Evolutionary conservation across 768 basidiomycete species (phyloP).

Genomic region (Serendipita sp.): DNA sequence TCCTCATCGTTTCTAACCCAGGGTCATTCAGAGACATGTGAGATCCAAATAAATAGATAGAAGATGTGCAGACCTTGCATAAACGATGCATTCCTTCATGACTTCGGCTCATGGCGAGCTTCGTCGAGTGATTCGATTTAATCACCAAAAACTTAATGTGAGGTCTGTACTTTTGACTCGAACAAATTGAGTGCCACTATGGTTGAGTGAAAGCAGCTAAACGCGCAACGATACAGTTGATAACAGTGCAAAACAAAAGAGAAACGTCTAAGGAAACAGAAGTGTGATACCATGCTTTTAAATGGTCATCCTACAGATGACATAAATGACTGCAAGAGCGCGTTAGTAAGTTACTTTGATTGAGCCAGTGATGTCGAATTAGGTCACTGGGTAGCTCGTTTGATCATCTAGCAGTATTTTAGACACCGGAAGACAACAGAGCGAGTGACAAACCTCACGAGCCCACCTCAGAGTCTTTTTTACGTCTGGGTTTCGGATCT

Average conservation of each 20-base stretch:
- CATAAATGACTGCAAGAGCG: not conserved
- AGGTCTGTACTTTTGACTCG: no score
- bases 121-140: no score
- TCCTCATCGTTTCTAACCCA: not conserved
- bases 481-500: conserved; percentile 54
- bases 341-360: not conserved
- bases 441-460: conserved; percentile 44
- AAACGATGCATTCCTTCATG: no score
- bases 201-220: not conserved
- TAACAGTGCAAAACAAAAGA: not conserved
- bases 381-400: not conserved
- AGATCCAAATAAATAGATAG: no score
- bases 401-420: not conserved
- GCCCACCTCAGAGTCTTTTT: conserved; percentile 90
- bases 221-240: not conserved
- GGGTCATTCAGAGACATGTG: no score
- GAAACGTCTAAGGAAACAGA: not conserved
- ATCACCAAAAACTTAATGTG: no score
- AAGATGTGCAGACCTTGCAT: no score
- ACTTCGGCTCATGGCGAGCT: no score
- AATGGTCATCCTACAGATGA: conserved; percentile 1
- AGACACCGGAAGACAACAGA: not conserved
- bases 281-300: not conserved
- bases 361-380: not conserved
- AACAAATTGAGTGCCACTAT: not conserved